Conservation (phyloP, 352 stramenopile genomes). For the Phytophthora meadii region DNA sequence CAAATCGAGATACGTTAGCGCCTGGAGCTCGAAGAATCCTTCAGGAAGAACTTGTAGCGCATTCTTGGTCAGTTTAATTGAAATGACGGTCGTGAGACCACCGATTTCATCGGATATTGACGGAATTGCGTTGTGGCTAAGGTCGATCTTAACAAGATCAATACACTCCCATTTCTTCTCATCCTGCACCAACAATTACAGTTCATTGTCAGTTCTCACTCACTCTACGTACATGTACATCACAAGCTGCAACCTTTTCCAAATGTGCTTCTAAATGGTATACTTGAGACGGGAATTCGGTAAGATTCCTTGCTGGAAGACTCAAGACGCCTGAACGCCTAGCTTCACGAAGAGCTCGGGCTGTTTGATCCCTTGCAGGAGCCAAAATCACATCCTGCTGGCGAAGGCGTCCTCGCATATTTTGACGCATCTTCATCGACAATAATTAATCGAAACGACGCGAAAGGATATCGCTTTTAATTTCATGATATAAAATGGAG, state of each 20-base stretch:
- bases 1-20: slow-evolving; percentile 71
- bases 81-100: slow-evolving; percentile 55
- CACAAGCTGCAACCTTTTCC: slow-evolving; percentile 51
- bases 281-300: slow-evolving; percentile 69
- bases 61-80: slow-evolving; percentile 81
- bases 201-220: neutral
- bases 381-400: slow-evolving; percentile 65
- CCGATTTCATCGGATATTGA: slow-evolving; percentile 63
- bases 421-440: slow-evolving; percentile 12
- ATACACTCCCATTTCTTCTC: slow-evolving; percentile 90
- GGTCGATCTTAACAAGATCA: slow-evolving; percentile 79
- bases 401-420: slow-evolving; percentile 34
- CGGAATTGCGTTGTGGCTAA: slow-evolving; percentile 81
- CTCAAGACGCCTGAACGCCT: slow-evolving; percentile 67
- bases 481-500: too few species aligned
- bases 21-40: slow-evolving; percentile 69
- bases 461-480: slow-evolving; percentile 4
- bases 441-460: slow-evolving; percentile 25
- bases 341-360: slow-evolving; percentile 68
- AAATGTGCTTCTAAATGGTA: slow-evolving; percentile 82
- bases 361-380: slow-evolving; percentile 60
- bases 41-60: slow-evolving; percentile 59
- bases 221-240: neutral
- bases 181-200: slow-evolving; percentile 39
- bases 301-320: slow-evolving; percentile 62